Base-by-base conservation (phyloP, 306 rosid genomes). In the Trifolium dubium region DNA sequence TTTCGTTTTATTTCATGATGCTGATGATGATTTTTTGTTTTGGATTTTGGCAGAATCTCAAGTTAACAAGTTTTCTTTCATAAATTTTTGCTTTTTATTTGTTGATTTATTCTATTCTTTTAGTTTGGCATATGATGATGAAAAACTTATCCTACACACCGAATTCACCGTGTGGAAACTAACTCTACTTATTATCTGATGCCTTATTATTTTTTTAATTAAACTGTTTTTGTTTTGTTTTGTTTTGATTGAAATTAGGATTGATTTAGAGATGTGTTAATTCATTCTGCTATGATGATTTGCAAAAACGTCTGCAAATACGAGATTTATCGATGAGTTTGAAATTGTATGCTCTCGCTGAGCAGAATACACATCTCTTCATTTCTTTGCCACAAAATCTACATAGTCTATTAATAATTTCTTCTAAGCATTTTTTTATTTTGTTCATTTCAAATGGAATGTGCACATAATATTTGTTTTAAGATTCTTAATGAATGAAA, bases 121-220 rank as follows among this genome's bases (percentile, higher is more conserved):
- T 29, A 8, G 3, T 74, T 49, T 50, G 82, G 87, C 80, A 80
- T 46, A 69, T 83, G 84, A 80, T 59, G 87, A 80, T 37, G 40
- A 54, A 15, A 67, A 77, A 63, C 75, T 80, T 83, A 76, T 80
- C 66, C 71, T 80, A 67, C 80, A 79, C 75, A 71, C 86, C 47
- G 86, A 83, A 76, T 5, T 66, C 67, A 28, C 60, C 2, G 84
- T 83, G 86, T 79, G 41, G 86, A 79, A 49, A 6, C 14, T 39
- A 67, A 79, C 82, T 83, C 84, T 75, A 76, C 83, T 75, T 83
- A 80, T 80, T 80, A 76, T 83, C 87, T 76, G 84, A 83, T 77
- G 84, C 82, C 82, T 0, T 18, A 0, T 75, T 5, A 8, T 3
- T n/a, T 49, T 61, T 2, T 7, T 0, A 0, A 5, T 64, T 1